Conservation (phyloP, 441 rosid genomes). For the Macaranga tanarius region DNA sequence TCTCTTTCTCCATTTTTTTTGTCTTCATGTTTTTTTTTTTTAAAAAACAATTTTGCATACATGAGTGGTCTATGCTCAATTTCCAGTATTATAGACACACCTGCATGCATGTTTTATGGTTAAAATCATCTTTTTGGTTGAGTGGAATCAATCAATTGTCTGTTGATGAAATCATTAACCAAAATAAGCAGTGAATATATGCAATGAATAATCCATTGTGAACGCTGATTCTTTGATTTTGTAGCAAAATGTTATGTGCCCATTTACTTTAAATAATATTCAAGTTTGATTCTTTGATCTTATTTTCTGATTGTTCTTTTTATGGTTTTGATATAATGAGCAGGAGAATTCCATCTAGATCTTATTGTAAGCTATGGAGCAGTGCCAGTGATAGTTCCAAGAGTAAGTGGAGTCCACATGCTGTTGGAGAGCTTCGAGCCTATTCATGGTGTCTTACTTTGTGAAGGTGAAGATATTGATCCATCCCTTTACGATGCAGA, state of each 20-base stretch:
- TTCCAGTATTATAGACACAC: too few relatives aligned
- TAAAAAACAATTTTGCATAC: not conserved
- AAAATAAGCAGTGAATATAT: not conserved
- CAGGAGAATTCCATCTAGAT: conserved; percentile 92
- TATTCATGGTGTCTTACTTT: conserved; percentile 83
- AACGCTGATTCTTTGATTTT: too few relatives aligned
- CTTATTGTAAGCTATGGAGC: conserved; percentile 72
- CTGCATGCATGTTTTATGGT: not conserved
- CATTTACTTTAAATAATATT: not conserved
- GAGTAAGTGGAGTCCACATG: conserved; percentile 78
- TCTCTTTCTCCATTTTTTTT: not conserved
- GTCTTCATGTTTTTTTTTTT: not conserved
- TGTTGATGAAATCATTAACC: not conserved
- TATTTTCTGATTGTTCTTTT: not conserved
- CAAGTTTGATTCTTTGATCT: too few relatives aligned
- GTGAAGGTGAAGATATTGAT: conserved; percentile 90
- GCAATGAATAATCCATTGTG: not conserved
- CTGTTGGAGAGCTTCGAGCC: conserved; percentile 80
- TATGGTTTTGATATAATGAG: conserved; percentile 16
- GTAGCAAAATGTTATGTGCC: too few relatives aligned
- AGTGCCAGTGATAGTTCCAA: conserved; percentile 79
- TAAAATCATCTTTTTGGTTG: not conserved
- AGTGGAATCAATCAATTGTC: not conserved
- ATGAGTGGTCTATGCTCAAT: not conserved
- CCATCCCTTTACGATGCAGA: conserved; percentile 64